Evolutionary conservation across 345 rosid genomes (phyloP), one percentile per base, ranked within the genome.

Genomic region (Populus pruinosa): DNA sequence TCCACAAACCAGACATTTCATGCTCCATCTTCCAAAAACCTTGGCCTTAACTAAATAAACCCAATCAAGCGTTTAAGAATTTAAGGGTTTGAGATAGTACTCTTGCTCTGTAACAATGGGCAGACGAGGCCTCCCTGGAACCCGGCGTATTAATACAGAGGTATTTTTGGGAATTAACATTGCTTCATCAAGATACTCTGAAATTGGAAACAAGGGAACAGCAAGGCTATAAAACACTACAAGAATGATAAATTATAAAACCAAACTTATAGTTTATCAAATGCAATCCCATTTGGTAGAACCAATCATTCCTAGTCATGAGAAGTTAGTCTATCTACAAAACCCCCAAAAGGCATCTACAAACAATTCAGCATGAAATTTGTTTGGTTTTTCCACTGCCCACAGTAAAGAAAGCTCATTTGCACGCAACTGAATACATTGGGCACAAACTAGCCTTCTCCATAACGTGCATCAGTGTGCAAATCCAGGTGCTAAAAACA

Each of bases 181-280:
- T 62, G 90, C 94, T 87, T 93, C 98, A 90, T 92, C 99, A 78
- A 86, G 87, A 90, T 93, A 96, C 85, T 96, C 99, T 96, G 98
- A 92, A 96, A 92, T 84, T 83, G 80, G 77, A 87, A 90, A 83
- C 89, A 78, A 83, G 82, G 83, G 70, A 88, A 83, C 38, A 71
- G 67, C 64, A 78, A 49, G 39, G 44, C 85, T 77, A 90, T 91
- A 84, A 91, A 89, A 78, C 76, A 83, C 77, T 81, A 79, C 71
- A 86, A 56, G 71, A n/a, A 74, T 36, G 71, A 69, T 70, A 81
- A 82, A 63, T 36, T 73, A 61, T 13, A 44, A 82, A 78, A 70
- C 78, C 78, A 49, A 73, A 82, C 67, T 63, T 47, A 65, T 47
- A 44, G 31, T 35, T 63, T 29, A 43, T 18, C 59, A 62, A 63